Percentiles rank a stretch among this genome's conserved stretches.
These are phyloP conservation scores for Panaeolus papilionaceus DNA, from an alignment of 768 basidiomycete species.

Conservation along the genomic window DNA sequence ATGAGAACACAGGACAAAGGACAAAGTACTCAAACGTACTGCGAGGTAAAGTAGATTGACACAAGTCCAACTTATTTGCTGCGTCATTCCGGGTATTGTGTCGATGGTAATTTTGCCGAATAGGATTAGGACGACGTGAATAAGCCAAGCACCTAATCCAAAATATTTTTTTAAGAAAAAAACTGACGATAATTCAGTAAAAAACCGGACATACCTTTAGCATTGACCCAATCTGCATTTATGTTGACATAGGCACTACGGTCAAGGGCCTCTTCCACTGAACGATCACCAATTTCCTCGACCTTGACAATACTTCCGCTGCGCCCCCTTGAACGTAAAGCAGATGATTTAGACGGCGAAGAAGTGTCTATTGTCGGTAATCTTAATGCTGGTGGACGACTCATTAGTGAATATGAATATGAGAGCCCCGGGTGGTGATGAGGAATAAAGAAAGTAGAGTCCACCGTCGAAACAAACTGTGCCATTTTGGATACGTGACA, in stretches of 20 bases:
- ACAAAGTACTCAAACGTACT: constrained; percentile 53
- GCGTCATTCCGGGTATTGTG: constrained; percentile 92
- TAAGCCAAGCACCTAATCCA: constrained; percentile 90
- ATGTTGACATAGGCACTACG: constrained; percentile 82
- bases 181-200: constrained; percentile 12
- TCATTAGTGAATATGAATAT: constrained; percentile 44
- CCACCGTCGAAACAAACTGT: constrained; percentile 16
- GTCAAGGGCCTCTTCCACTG: constrained; percentile 78
- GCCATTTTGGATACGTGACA: constrained; percentile 23
- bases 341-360: constrained; percentile 32
- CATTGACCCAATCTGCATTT: constrained; percentile 94
- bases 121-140: constrained; percentile 93
- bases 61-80: constrained; percentile 94
- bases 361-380: constrained; percentile 56
- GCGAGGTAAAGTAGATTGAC: constrained; percentile 91
- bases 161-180: background rate
- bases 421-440: constrained; percentile 18
- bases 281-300: constrained; percentile 77
- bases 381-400: constrained; percentile 58
- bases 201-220: constrained; percentile 66
- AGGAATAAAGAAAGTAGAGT: constrained; percentile 16
- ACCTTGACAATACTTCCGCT: constrained; percentile 85
- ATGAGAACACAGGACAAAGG: background rate
- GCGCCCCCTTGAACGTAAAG: constrained; percentile 56
- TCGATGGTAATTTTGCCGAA: constrained; percentile 93